Base-by-base conservation (phyloP, 169 alveolate species). In the Plasmodium blacklocki region DNA sequence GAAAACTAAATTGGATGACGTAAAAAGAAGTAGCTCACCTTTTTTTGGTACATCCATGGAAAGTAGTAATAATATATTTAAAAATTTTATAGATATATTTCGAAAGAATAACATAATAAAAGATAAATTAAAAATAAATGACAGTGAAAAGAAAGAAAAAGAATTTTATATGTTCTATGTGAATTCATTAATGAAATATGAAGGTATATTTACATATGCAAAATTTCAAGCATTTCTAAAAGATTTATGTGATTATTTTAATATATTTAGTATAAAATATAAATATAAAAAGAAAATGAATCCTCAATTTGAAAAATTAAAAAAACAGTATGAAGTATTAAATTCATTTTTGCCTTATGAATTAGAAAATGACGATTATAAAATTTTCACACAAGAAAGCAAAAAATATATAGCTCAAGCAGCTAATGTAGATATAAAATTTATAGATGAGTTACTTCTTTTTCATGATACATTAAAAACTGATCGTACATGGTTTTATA, bases 401-500 rank as follows among this genome's bases (percentile, higher is more conserved):
- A 94, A 94, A 72, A 52, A 50, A 76, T 73, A 88, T 3, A 52
- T 94, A 74, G 93, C 96, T 14, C 88, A 92, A 15, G 62, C 96
- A 9, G 23, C 56, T 43, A 66, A 63, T 78, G 73, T 71, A 50
- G 91, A 89, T 23, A n/a, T 94, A 23, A 87, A 94, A 12, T 94
- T 89, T 56, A 94, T 94, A n/a, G 93, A 94, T 32, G 95, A 94
- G 50, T 89, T 94, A 88, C 62, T 94, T 21, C 56, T 73, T 39
- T 94, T 92, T 59, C 94, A 89, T 47, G 96, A 94, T 85, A 74
- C 91, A 8, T 89, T 94, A 72, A 94, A 94, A 45, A 94, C 94
- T 0, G 96, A 94, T 88, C 70, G 96, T 26, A 94, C 94, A 12
- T 94, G 96, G 96, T 94, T 92, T 70, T 92, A 92, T 43, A 74